Evolutionary conservation across 2,329 filamentous ascomycete species (phyloP).

Genomic region (Diplodia corticola): DNA sequence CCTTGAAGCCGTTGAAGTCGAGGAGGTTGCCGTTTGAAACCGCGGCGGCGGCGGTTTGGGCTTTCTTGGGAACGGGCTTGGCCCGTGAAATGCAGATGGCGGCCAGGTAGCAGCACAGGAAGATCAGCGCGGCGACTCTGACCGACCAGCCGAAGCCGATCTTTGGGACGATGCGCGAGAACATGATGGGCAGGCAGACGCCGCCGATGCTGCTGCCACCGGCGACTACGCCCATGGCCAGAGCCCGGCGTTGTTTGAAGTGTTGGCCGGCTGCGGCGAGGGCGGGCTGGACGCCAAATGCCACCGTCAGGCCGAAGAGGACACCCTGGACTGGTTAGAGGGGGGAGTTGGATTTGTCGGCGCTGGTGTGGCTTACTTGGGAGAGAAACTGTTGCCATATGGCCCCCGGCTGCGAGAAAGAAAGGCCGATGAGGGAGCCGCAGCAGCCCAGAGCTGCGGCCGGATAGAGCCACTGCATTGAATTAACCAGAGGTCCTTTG

Average conservation of each 20-base stretch:
- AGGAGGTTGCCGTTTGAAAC: conserved; percentile 6
- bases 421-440: conserved; percentile 9
- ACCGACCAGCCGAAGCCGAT: conserved; percentile 23
- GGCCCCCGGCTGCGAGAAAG: not conserved
- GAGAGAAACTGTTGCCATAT: conserved; percentile 13
- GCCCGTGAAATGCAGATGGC: conserved; percentile 21
- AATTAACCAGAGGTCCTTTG: not conserved
- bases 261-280: conserved; percentile 23
- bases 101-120: conserved; percentile 21
- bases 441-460: not conserved
- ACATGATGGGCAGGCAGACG: conserved; percentile 21
- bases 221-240: conserved; percentile 22
- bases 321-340: conserved; percentile 11
- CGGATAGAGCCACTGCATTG: not conserved
- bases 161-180: conserved; percentile 16
- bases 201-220: conserved; percentile 21
- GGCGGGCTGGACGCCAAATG: conserved; percentile 22
- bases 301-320: conserved; percentile 20
- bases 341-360: not conserved
- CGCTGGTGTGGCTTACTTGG: not conserved
- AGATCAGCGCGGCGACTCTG: conserved; percentile 17
- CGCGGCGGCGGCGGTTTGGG: not conserved
- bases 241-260: conserved; percentile 22
- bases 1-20: conserved; percentile 23
- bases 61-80: not conserved